A percentile compares a stretch with the other conserved stretches of the same genome.
Conservation (phyloP, 345 rosid genomes). For the Trapa incisa region DNA sequence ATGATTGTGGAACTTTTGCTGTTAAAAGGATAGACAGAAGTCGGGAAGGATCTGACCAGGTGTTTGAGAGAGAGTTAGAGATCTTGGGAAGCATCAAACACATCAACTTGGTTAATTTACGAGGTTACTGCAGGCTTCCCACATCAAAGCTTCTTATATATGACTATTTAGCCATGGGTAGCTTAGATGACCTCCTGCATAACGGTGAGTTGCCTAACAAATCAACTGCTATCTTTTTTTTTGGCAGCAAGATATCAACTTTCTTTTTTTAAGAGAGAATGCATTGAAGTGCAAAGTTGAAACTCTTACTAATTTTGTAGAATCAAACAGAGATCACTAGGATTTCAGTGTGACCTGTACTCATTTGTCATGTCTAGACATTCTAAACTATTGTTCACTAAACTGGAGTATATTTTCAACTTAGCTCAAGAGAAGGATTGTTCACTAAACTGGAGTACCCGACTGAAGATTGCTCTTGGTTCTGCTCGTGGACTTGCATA, state of each 20-base stretch:
- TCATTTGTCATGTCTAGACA: background rate
- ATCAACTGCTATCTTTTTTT: background rate
- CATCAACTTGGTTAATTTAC: conserved; percentile 78
- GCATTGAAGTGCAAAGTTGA: too few species aligned
- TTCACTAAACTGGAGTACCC: conserved; percentile 56
- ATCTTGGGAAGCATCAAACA: conserved; percentile 93
- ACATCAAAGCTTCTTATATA: conserved; percentile 80
- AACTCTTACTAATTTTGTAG: too few species aligned
- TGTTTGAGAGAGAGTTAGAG: conserved; percentile 82
- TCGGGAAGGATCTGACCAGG: conserved; percentile 87
- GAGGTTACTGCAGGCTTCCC: conserved; percentile 89
- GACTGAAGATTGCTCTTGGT: conserved; percentile 64
- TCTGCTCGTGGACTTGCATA: conserved; percentile 86
- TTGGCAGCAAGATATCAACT: too few species aligned
- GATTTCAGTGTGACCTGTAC: too few species aligned
- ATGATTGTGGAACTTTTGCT: conserved; percentile 94
- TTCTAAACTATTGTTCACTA: background rate
- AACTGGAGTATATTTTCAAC: background rate
- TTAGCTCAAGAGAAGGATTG: conserved; percentile 25
- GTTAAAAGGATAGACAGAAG: conserved; percentile 79
- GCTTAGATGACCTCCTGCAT: conserved; percentile 84
- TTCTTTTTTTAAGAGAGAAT: too few species aligned
- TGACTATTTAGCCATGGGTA: conserved; percentile 81
- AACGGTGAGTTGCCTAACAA: conserved; percentile 23
- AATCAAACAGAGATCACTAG: too few species aligned